phyloP scores from a whole-genome alignment of 2,329 filamentous ascomycete species.

The Colletotrichum simmondsii region DNA sequence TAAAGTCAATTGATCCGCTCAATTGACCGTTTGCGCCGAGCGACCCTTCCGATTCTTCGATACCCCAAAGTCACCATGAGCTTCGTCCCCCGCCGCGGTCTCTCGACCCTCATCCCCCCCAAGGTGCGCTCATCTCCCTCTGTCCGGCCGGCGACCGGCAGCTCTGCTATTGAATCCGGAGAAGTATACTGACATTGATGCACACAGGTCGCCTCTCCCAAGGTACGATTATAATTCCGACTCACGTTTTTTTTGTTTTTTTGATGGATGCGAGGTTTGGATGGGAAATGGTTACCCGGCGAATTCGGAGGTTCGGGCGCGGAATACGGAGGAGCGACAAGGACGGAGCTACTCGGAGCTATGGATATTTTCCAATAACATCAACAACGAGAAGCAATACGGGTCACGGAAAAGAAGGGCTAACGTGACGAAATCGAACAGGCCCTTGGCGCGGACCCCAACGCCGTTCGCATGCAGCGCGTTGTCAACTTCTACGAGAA shows the following conservation, averaged over 20 bases:
- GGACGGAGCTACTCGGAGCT: slow-evolving; percentile 27
- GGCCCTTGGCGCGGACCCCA: slow-evolving; percentile 94
- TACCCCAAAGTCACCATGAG: slow-evolving; percentile 77
- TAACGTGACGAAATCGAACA: slow-evolving; percentile 51
- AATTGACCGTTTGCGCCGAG: slow-evolving; percentile 34
- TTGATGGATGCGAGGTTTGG: slow-evolving; percentile 15
- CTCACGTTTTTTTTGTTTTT: background rate
- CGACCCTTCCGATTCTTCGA: slow-evolving; percentile 40
- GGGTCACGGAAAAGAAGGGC: slow-evolving; percentile 47
- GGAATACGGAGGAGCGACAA: background rate
- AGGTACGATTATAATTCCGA: slow-evolving; percentile 68
- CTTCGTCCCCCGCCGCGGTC: slow-evolving; percentile 88
- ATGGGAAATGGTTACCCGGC: slow-evolving; percentile 5
- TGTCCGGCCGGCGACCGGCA: slow-evolving; percentile 21
- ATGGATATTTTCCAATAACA: background rate
- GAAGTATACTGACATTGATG: slow-evolving; percentile 15
- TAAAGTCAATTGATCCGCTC: slow-evolving; percentile 34
- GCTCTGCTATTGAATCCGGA: background rate
- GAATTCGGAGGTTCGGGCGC: slow-evolving; percentile 15
- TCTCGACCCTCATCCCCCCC: slow-evolving; percentile 98
- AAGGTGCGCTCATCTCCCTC: slow-evolving; percentile 74
- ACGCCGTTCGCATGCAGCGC: slow-evolving; percentile 97
- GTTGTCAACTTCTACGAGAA: slow-evolving; percentile 99
- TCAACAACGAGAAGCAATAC: background rate
- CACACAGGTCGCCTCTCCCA: slow-evolving; percentile 80